phyloP scores from a whole-genome alignment of 257 asterid genomes.

The Nicotiana tabacum region DNA sequence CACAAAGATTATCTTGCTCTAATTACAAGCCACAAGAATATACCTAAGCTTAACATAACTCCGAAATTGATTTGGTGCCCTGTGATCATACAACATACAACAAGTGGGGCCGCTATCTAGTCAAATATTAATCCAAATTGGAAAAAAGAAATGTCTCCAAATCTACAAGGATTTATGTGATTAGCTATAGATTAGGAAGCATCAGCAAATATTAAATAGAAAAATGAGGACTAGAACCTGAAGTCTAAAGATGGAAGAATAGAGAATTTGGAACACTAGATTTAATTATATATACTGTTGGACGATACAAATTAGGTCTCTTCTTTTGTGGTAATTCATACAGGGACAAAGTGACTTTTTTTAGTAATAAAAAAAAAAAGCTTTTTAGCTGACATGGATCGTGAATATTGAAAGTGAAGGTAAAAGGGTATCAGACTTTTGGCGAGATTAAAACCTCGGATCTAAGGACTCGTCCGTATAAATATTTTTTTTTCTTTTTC shows the following conservation, averaged over 20 bases:
- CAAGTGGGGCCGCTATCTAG: background rate
- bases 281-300: too few relatives aligned
- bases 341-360: too few relatives aligned
- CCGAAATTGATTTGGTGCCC: background rate
- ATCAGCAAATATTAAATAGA: background rate
- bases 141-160: background rate
- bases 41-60: background rate
- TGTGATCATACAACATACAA: background rate
- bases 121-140: background rate
- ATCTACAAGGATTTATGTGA: background rate
- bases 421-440: too few relatives aligned
- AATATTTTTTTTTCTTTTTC: too few relatives aligned
- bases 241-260: background rate
- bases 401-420: too few relatives aligned
- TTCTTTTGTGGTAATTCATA: too few relatives aligned
- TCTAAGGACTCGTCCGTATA: too few relatives aligned
- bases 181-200: background rate
- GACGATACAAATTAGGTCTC: too few relatives aligned
- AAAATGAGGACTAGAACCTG: background rate
- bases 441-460: too few relatives aligned
- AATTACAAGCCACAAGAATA: constrained; percentile 7
- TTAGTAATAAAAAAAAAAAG: too few relatives aligned
- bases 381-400: too few relatives aligned
- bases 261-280: too few relatives aligned
- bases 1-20: background rate